These are phyloP conservation scores for Tolypocladium ovalisporum DNA, from an alignment of 2,329 filamentous ascomycete species.

Conservation along the genomic window DNA sequence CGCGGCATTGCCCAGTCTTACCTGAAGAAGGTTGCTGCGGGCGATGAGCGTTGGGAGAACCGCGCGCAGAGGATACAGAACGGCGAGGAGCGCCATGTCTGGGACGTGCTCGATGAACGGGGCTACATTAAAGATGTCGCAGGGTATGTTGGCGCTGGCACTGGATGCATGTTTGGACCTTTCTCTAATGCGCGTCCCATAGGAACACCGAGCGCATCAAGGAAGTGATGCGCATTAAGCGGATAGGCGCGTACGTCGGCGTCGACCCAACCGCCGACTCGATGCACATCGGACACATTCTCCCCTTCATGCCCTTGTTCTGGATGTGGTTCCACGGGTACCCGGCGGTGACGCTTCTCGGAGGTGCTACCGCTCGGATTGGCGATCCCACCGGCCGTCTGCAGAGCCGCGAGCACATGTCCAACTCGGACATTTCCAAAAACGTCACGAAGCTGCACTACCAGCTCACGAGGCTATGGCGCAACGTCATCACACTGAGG, in stretches of 20 bases:
- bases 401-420: constrained; percentile 44
- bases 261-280: constrained; percentile 74
- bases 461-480: constrained; percentile 63
- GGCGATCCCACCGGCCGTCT: constrained; percentile 69
- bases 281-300: constrained; percentile 68
- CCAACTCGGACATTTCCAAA: constrained; percentile 40
- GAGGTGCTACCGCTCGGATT: constrained; percentile 65
- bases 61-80: constrained; percentile 34
- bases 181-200: constrained; percentile 1
- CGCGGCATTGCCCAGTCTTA: constrained; percentile 30
- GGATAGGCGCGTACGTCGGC: constrained; percentile 67
- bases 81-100: constrained; percentile 42
- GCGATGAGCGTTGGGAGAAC: constrained; percentile 34
- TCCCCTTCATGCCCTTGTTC: constrained; percentile 74
- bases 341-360: constrained; percentile 54
- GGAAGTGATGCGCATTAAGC: constrained; percentile 50
- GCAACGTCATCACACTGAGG: constrained; percentile 58
- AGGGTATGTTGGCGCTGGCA: constrained; percentile 41
- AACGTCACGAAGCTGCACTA: constrained; percentile 59
- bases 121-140: constrained; percentile 66
- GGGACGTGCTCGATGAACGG: constrained; percentile 58
- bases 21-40: constrained; percentile 30
- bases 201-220: constrained; percentile 44
- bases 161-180: neutral
- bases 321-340: constrained; percentile 75